Evolutionary conservation across 768 basidiomycete genomes (phyloP).

Genomic region (Cyathus striatus): DNA sequence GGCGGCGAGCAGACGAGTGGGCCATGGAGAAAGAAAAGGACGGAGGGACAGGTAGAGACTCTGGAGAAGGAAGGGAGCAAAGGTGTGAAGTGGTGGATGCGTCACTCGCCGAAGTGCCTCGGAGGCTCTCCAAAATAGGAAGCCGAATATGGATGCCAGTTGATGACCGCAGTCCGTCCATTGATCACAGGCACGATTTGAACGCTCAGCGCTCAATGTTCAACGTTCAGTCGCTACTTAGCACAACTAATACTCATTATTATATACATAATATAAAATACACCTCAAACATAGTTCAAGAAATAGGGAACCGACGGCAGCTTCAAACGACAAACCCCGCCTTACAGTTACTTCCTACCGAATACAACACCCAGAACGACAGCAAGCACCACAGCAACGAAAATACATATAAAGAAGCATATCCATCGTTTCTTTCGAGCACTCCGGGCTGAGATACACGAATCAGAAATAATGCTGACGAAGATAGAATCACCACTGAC

Average conservation of each 20-base stretch:
- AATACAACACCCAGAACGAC: slow-evolving; percentile 51
- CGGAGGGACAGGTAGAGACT: slow-evolving; percentile 4
- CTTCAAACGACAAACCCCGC: too few species aligned
- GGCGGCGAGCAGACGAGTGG: slow-evolving; percentile 27
- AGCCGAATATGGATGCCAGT: too few species aligned
- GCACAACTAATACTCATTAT: too few species aligned
- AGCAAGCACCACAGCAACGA: slow-evolving; percentile 52
- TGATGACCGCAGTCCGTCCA: too few species aligned
- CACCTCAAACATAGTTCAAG: too few species aligned
- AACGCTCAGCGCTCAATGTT: too few species aligned
- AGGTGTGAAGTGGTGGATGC: slow-evolving; percentile 1
- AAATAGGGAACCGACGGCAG: too few species aligned
- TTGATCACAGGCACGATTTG: too few species aligned
- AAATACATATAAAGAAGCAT: slow-evolving; percentile 64
- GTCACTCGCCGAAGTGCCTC: neutral
- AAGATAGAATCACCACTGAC: slow-evolving; percentile 13
- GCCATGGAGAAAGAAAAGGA: slow-evolving; percentile 19
- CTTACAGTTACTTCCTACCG: slow-evolving; percentile 14
- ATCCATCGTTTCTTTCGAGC: slow-evolving; percentile 85
- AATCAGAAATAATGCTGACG: slow-evolving; percentile 5
- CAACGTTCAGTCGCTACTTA: too few species aligned
- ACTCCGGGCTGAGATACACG: slow-evolving; percentile 24
- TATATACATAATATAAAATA: too few species aligned
- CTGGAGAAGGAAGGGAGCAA: slow-evolving; percentile 3
- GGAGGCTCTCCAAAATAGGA: neutral